phyloP scores from a whole-genome alignment of 352 stramenopile species.

The Pythium utonaiense region DNA sequence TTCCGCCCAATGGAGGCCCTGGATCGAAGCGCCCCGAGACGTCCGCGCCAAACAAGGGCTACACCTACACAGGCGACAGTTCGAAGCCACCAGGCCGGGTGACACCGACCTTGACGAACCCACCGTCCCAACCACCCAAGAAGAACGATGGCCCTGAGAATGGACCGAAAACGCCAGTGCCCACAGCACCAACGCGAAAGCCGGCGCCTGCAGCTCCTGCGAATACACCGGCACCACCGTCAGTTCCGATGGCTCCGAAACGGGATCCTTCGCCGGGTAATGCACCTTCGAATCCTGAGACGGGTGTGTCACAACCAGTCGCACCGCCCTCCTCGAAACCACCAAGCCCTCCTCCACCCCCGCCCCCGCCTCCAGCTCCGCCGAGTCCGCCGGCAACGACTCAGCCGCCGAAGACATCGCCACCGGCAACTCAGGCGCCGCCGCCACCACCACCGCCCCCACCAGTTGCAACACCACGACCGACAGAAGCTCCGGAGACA shows the following conservation, averaged over 20 bases:
- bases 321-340: not conserved
- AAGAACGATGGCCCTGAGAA: not conserved
- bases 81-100: constrained; percentile 5
- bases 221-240: not conserved
- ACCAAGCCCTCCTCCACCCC: not conserved
- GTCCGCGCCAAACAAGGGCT: not conserved
- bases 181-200: not conserved
- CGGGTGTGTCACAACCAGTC: not conserved
- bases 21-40: not conserved
- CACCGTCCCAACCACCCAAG: not conserved
- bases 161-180: not conserved
- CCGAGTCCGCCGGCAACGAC: not conserved
- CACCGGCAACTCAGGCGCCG: not conserved
- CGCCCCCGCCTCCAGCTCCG: no score
- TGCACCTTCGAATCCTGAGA: not conserved
- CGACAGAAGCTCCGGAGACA: not conserved
- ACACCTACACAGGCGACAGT: constrained; percentile 1
- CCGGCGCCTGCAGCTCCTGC: not conserved
- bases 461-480: not conserved
- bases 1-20: not conserved
- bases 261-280: not conserved
- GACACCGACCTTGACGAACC: constrained; percentile 1
- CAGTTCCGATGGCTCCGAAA: not conserved
- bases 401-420: not conserved
- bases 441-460: not conserved